Percentiles rank a stretch among this genome's conserved stretches.
phyloP scores from a whole-genome alignment of 805 yeast genomes.

The Ogataea saltuana region DNA sequence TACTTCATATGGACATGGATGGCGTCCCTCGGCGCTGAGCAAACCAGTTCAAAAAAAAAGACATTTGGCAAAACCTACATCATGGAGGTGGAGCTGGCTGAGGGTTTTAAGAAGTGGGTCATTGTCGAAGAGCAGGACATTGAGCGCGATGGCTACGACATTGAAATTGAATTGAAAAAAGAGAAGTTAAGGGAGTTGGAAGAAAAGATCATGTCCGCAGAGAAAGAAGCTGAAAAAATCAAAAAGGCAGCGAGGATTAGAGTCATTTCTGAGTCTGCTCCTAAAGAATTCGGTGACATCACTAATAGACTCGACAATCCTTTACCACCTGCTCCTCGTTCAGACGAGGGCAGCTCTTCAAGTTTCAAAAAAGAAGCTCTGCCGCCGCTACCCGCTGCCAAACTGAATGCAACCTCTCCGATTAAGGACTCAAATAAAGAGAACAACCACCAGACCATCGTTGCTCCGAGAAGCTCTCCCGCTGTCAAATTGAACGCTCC shows the following conservation, averaged over 20 bases:
- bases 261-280: slow-evolving; percentile 13
- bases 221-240: slow-evolving; percentile 28
- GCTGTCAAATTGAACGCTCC: neutral
- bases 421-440: slow-evolving; percentile 6
- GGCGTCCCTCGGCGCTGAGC: slow-evolving; percentile 72
- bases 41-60: slow-evolving; percentile 60
- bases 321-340: slow-evolving; percentile 13
- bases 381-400: slow-evolving; percentile 5
- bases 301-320: slow-evolving; percentile 19
- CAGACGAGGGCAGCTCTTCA: slow-evolving; percentile 6
- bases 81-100: slow-evolving; percentile 76
- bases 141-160: slow-evolving; percentile 36
- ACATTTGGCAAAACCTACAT: slow-evolving; percentile 81
- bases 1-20: slow-evolving; percentile 93
- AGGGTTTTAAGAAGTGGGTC: slow-evolving; percentile 75
- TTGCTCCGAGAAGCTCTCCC: neutral
- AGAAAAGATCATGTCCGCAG: slow-evolving; percentile 30
- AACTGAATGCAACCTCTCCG: slow-evolving; percentile 1
- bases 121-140: slow-evolving; percentile 68
- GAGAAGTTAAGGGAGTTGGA: slow-evolving; percentile 34
- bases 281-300: slow-evolving; percentile 12
- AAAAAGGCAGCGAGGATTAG: slow-evolving; percentile 18
- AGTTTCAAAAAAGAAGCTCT: slow-evolving; percentile 6
- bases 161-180: slow-evolving; percentile 37
- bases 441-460: neutral